Base-by-base conservation (phyloP, 192 early-diverging fungal species). In the Haplosporangium gracile region DNA sequence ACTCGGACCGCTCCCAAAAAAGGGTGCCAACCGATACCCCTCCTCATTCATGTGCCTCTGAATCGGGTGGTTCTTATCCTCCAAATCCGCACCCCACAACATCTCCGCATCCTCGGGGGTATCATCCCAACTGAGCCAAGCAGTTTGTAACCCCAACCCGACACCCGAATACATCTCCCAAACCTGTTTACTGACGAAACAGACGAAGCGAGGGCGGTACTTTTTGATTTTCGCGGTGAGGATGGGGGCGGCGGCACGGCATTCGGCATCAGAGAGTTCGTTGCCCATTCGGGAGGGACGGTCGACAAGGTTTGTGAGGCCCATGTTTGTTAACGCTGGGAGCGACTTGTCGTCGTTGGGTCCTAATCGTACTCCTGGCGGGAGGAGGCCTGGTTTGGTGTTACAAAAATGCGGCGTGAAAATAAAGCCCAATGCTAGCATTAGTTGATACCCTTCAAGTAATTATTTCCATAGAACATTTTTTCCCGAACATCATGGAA, bases 131-230 rank as follows among this genome's bases (percentile, higher is more conserved):
- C 78, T 77, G 1, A 86, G 76, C 84, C 84, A 86, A 0, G 79
- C 84, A 11, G 84, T 78, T 49, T 86, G 84, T 2, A 86, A 65
- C 0, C 84, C 84, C 13, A 86, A 68, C 10, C 84, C 84, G 4
- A 86, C 76, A 2, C 84, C 84, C 1, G 88, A 70, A 82, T 92
- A 96, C n/a, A 92, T 90, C 34, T 93, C 91, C 89, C 92, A 96
- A 18, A 92, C 93, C 16, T 93, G 93, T 71, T 93, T 94, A 68
- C 95, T 93, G 18, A 96, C 91, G 87, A 95, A 96, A 70, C 93
- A 94, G 0, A 93, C 90, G 71, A 94, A 89, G 53, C 88, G 87
- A 11, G 95, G 95, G 42, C 84, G 87, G 40, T 91, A 90, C 32
- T 83, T 82, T 13, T 81, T 83, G 76, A 96, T 93, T 85, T 96